Evolutionary conservation across 2,329 filamentous ascomycete genomes (phyloP), one percentile per base, ranked within the genome.

Genomic region (Fragosphaeria purpurea): DNA sequence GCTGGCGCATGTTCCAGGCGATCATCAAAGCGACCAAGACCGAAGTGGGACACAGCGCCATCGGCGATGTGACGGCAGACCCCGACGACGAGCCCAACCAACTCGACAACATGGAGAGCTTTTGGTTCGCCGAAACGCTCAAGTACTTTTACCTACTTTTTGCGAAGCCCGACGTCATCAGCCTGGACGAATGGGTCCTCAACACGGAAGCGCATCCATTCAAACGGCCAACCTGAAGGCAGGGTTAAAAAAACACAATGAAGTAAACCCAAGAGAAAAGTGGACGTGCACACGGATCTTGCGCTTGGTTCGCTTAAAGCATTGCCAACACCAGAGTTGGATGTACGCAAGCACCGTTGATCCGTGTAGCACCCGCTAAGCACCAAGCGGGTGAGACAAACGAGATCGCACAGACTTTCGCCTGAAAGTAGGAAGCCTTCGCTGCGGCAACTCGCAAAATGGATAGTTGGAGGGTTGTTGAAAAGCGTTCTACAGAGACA

Each of bases 71-170:
- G 10, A 67, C 74, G 31, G 51, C 55, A 6, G 52, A 65, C 1
- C 63, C 72, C 13, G 57, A 59, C 1, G 31, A 7, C 8, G 46
- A 43, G 3, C 41, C 60, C 7, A 60, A 59, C 8, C 68, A 74
- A 50, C 63, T 66, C 40, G 79, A 89, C 63, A 72, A 74, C 58
- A 90, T 91, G 86, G 85, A 95, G 70, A 90, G 85, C 61, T 95
- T 94, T 66, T 95, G 89, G 87, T 73, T 88, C 54, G 86, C 86
- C 4, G 89, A 95, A 73, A 95, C 88, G 41, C 71, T 95, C 59
- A 96, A 95, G 72, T 95, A 95, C 63, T 95, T 93, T 58, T 95
- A 88, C 64, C 66, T 95, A 51, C 73, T 95, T 46, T 95, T 86
- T 63, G 80, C 80, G 30, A 67, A 82, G 50, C 82, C 85, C 0